Evolutionary conservation across 176 grass and related monocot species (phyloP), one percentile per base, ranked within the genome.

Genomic region (Areca catechu): DNA sequence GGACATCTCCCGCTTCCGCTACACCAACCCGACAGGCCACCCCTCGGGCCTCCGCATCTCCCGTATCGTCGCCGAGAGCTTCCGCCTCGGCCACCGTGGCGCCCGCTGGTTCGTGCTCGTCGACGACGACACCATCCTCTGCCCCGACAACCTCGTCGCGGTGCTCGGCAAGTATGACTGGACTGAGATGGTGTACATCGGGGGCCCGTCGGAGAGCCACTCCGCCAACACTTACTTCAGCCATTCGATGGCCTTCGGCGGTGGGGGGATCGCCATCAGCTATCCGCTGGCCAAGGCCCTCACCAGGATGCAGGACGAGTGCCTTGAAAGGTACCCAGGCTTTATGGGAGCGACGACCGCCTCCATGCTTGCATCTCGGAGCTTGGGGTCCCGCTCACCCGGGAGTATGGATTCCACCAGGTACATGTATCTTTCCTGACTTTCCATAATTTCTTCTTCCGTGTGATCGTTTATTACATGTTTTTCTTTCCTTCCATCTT

Each of bases 141-240:
- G 74, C 66, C 68, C 79, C 3, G 81, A 88, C 57, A 98, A 98
- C 63, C 65, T 98, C 21, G 87, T 98, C 49, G 62, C 80, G 18
- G 93, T 98, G 60, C 76, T 98, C 52, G 63, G 77, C 51, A 98
- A 98, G 75, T 92, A 98, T 47, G 84, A 98, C 62, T 98, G 84
- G 93, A 85, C 72, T 15, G 87, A 92, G 81, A 98, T 92, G 93
- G 84, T 85, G 19, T 98, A 98, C 62, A 74, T 98, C 49, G 84
- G 93, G 20, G 84, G 80, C 16, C 62, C 87, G 21, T 98, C 93
- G 5, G 88, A 98, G 79, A 92, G 87, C 72, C 87, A 98, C 66
- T 98, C 88, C 0, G 93, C 93, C 0, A 98, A 98, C 73, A 98
- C 87, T 2, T 92, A 92, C 52, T 98, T 98, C 84, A 92, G 84